These are phyloP conservation scores for Marasmius oreades DNA, from an alignment of 1,284 basidiomycete species.

Conservation along the genomic window DNA sequence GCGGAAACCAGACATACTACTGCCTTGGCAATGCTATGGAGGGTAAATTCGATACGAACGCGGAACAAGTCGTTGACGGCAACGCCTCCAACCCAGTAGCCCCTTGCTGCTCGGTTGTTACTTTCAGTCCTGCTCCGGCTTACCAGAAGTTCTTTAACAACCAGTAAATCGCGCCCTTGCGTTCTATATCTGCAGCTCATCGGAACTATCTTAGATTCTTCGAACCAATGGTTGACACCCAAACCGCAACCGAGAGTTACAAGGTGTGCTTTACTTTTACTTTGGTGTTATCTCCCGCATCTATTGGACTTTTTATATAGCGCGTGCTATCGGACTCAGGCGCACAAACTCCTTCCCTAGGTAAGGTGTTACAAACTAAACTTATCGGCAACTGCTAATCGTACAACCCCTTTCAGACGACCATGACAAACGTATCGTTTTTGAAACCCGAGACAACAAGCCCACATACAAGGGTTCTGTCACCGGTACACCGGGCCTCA, in stretches of 20 bases:
- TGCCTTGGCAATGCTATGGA: slow-evolving; percentile 5
- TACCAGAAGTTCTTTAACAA: slow-evolving; percentile 6
- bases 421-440: slow-evolving; percentile 10
- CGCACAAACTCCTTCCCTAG: background rate
- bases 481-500: slow-evolving; percentile 5
- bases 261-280: background rate
- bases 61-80: slow-evolving; percentile 5
- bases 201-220: background rate
- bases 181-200: background rate
- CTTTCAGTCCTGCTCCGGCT: slow-evolving; percentile 8
- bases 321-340: slow-evolving; percentile 7
- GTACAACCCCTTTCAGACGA: background rate
- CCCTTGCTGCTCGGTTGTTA: slow-evolving; percentile 1
- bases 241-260: slow-evolving; percentile 4
- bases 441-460: slow-evolving; percentile 2
- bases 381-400: background rate
- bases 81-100: background rate
- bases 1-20: slow-evolving; percentile 6
- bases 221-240: background rate
- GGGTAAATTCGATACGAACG: background rate
- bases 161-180: background rate
- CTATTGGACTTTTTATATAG: background rate
- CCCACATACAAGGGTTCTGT: slow-evolving; percentile 7
- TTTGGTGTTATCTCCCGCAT: background rate
- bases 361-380: background rate